Base-by-base conservation (phyloP, 2,329 filamentous ascomycete genomes). In the Aspergillus thermomutatus region DNA sequence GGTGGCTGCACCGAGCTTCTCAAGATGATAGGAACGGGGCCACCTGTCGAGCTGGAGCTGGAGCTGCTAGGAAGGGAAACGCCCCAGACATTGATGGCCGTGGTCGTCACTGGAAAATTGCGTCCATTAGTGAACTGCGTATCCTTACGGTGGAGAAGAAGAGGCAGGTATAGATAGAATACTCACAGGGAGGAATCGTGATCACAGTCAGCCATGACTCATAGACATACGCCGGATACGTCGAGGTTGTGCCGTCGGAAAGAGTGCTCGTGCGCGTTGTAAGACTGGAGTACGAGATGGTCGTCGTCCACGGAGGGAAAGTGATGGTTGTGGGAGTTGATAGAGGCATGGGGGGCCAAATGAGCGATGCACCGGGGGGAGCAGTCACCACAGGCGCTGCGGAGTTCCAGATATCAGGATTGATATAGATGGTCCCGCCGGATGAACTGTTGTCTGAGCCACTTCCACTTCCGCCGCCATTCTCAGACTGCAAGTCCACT, bases 401-500 rank as follows among this genome's bases (percentile, higher is more conserved):
- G 19, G 25, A 43, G 27, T 31, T 48, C 41, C 40, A 53, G 40
- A 53, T 31, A n/a, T 26, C 23, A 5, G 51, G 51, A n/a, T 46
- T 31, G 26, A 53, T 17, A 31, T 53, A 53, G 41, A 10, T n/a
- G 9, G 10, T 31, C 25, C 26, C 26, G 21, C 19, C 34, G 25
- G 50, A 46, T n/a, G 51, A 53, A 31, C 17, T 19, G 4, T 7
- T 9, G 31, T 41, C 9, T 4, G 23, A 21, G 14, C 31, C 49
- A 37, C 31, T 51, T 19, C 49, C 49, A n/a, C 31, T 51, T 19
- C 49, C 49, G 8, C 50, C 40, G 9, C 50, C 50, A n/a, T 43
- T 14, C 41, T 53, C 51, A 21, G 17, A 27, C 41, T 53, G 51
- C 41, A 71, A 55, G 53, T 71, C 66, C 10, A 65, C 52, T 2